Conservation (phyloP, 208 protist genomes). For the Porcisia deanei region DNA sequence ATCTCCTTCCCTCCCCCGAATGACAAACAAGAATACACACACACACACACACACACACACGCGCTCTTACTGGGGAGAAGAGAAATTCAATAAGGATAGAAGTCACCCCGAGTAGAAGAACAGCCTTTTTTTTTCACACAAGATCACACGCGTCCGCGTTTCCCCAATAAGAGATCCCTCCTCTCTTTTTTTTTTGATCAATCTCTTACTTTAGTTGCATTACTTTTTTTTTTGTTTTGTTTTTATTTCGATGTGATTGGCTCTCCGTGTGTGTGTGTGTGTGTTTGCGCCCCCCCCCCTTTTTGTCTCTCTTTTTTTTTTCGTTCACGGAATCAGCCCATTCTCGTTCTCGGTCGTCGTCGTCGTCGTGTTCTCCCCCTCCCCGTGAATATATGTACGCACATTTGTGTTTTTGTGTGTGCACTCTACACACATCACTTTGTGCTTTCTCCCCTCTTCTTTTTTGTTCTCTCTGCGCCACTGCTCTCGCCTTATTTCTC, state of each 20-base stretch:
- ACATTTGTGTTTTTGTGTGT: neutral
- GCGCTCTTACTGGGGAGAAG: too few species aligned
- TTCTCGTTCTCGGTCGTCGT: too few species aligned
- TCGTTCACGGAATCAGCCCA: too few species aligned
- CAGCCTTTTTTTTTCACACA: too few species aligned
- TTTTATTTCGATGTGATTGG: too few species aligned
- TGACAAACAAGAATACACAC: neutral
- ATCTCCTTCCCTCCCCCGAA: too few species aligned
- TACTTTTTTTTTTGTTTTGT: neutral
- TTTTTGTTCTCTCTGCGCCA: neutral
- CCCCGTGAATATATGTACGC: too few species aligned
- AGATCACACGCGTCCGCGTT: neutral
- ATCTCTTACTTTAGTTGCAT: too few species aligned
- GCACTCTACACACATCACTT: neutral
- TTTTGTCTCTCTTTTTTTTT: too few species aligned
- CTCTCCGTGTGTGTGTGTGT: neutral
- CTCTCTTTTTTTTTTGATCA: neutral
- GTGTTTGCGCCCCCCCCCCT: too few species aligned
- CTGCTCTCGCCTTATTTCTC: slow-evolving; percentile 1
- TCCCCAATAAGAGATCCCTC: neutral
- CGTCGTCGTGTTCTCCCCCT: too few species aligned
- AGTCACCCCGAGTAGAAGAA: neutral
- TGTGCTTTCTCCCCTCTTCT: slow-evolving; percentile 4
- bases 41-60: neutral
- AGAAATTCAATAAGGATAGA: neutral